Evolutionary conservation across 2,329 filamentous ascomycete genomes (phyloP).

Genomic region (Metarhizium brunneum): DNA sequence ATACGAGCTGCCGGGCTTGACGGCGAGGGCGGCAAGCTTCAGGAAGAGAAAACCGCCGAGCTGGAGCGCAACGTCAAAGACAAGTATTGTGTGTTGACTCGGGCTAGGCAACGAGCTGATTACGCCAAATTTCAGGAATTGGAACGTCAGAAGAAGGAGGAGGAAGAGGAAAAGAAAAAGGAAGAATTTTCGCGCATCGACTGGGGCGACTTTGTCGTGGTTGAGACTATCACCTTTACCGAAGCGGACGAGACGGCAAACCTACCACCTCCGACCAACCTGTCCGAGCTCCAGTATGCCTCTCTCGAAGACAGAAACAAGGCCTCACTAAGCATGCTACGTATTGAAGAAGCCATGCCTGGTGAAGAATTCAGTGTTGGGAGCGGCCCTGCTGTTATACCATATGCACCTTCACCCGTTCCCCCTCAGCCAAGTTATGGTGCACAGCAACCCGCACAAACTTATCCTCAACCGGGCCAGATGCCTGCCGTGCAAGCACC

Average conservation of each 20-base stretch:
- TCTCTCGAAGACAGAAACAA: slow-evolving; percentile 92
- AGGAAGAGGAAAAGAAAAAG: slow-evolving; percentile 75
- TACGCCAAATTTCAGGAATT: slow-evolving; percentile 77
- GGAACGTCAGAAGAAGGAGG: slow-evolving; percentile 82
- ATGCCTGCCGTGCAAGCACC: slow-evolving; percentile 29
- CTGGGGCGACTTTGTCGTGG: slow-evolving; percentile 95
- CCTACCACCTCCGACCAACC: slow-evolving; percentile 78
- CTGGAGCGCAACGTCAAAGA: slow-evolving; percentile 68
- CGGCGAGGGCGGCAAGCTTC: slow-evolving; percentile 56
- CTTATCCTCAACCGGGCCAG: slow-evolving; percentile 22
- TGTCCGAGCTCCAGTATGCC: slow-evolving; percentile 86
- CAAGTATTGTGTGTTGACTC: slow-evolving; percentile 69
- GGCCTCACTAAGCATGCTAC: slow-evolving; percentile 72
- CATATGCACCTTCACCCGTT: slow-evolving; percentile 20
- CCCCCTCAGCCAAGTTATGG: slow-evolving; percentile 35
- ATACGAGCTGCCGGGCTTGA: slow-evolving; percentile 59
- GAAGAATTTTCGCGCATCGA: slow-evolving; percentile 76
- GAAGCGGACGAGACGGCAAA: slow-evolving; percentile 80
- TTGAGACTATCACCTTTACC: slow-evolving; percentile 88
- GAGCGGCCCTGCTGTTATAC: slow-evolving; percentile 33
- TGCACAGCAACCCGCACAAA: slow-evolving; percentile 22
- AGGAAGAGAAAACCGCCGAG: slow-evolving; percentile 63
- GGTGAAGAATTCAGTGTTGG: slow-evolving; percentile 49
- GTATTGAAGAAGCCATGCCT: slow-evolving; percentile 93
- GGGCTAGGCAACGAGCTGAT: slow-evolving; percentile 77